Percentiles rank a stretch among this genome's conserved stretches.
Conservation (phyloP, 208 protist genomes). For the Leishmania tropica region DNA sequence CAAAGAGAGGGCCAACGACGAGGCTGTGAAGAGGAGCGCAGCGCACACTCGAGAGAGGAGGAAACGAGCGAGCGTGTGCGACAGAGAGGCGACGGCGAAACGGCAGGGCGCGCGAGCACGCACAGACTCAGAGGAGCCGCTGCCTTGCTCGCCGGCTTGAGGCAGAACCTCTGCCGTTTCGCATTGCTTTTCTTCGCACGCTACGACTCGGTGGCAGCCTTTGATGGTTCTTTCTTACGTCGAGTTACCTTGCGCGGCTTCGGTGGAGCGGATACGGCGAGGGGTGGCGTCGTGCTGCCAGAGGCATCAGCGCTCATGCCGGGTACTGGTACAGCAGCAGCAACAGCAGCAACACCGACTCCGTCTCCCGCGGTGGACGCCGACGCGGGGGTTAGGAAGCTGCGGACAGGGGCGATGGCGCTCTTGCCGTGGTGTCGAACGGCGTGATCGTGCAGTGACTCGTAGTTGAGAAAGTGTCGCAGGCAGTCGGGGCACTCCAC, state of each 20-base stretch:
- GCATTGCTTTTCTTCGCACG: background rate
- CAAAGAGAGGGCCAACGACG: background rate
- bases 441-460: constrained; percentile 63
- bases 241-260: constrained; percentile 36
- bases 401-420: constrained; percentile 38
- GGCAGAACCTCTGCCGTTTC: background rate
- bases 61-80: background rate
- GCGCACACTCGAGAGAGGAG: background rate
- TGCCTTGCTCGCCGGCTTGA: background rate
- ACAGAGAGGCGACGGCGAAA: background rate
- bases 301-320: background rate
- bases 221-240: constrained; percentile 6
- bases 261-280: constrained; percentile 1
- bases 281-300: background rate
- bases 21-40: background rate
- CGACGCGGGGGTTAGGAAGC: constrained; percentile 32
- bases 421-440: constrained; percentile 78
- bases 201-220: background rate
- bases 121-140: background rate
- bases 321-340: constrained; percentile 2
- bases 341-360: background rate
- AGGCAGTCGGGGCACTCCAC: constrained; percentile 57
- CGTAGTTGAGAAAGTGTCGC: constrained; percentile 59
- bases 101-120: background rate
- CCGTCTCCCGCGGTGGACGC: background rate